Evolutionary conservation across 495 filamentous ascomycete species (phyloP).

Genomic region (Parathielavia appendiculata): DNA sequence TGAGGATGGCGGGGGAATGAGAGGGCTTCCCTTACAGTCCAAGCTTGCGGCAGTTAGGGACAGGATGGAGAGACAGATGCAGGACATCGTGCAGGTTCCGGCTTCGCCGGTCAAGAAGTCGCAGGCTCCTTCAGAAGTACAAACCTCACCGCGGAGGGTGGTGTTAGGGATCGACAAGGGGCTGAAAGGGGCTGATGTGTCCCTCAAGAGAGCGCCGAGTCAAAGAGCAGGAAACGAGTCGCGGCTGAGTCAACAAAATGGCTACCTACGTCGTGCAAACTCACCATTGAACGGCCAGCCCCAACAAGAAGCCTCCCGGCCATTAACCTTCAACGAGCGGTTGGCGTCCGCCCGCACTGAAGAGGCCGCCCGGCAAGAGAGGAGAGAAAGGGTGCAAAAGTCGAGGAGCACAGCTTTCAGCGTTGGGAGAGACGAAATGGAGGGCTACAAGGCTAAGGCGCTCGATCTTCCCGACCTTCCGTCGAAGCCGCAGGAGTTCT

Average conservation of each 20-base stretch:
- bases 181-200: conserved; percentile 73
- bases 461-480: conserved; percentile 48
- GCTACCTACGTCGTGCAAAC: conserved; percentile 41
- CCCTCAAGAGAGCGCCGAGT: conserved; percentile 67
- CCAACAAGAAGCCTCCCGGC: conserved; percentile 35
- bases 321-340: conserved; percentile 79
- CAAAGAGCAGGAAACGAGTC: conserved; percentile 33
- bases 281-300: conserved; percentile 28
- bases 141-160: conserved; percentile 73
- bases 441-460: conserved; percentile 58
- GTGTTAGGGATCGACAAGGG: conserved; percentile 88
- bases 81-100: conserved; percentile 65
- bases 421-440: conserved; percentile 59
- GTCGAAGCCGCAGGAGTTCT: conserved; percentile 48
- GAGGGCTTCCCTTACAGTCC: conserved; percentile 26
- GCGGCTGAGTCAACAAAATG: conserved; percentile 27
- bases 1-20: conserved; percentile 15
- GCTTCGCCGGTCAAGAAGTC: conserved; percentile 65
- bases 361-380: conserved; percentile 52
- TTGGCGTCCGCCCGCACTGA: conserved; percentile 63
- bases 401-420: conserved; percentile 67
- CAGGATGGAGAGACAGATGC: conserved; percentile 34
- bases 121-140: conserved; percentile 39
- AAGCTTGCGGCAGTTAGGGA: conserved; percentile 25
- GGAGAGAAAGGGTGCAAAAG: conserved; percentile 48